phyloP scores from a whole-genome alignment of 495 filamentous ascomycete species.

The Tuber calosporum region DNA sequence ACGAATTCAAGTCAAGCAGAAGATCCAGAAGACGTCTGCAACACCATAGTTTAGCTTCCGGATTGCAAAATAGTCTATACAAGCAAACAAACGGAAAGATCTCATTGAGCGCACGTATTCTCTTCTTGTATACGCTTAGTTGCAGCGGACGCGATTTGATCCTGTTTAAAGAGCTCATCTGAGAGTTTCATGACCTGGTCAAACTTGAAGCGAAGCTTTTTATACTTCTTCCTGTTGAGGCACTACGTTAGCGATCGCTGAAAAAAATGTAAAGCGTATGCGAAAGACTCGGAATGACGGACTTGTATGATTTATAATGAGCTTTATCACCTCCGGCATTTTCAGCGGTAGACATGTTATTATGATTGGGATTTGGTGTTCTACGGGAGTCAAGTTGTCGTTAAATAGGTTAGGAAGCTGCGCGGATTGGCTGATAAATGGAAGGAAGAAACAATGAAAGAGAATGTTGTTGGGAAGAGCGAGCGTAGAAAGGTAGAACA shows the following conservation, averaged over 20 bases:
- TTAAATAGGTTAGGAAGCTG: background rate
- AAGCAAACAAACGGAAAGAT: background rate
- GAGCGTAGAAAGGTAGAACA: background rate
- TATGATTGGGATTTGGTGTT: background rate
- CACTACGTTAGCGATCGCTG: background rate
- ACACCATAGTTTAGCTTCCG: slow-evolving; percentile 28
- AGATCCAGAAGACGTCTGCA: slow-evolving; percentile 70
- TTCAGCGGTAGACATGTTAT: slow-evolving; percentile 26
- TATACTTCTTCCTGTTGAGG: slow-evolving; percentile 74
- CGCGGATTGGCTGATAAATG: background rate
- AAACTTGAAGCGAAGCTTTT: slow-evolving; percentile 81
- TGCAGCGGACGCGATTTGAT: slow-evolving; percentile 66
- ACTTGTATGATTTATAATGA: slow-evolving; percentile 42
- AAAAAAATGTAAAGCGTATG: slow-evolving; percentile 1
- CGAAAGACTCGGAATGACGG: background rate
- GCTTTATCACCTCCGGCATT: slow-evolving; percentile 35
- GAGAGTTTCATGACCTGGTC: slow-evolving; percentile 74
- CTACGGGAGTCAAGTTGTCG: background rate
- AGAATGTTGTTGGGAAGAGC: background rate
- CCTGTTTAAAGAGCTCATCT: slow-evolving; percentile 66
- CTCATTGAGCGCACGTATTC: slow-evolving; percentile 58
- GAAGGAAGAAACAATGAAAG: background rate
- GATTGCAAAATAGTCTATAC: background rate
- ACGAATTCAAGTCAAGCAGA: slow-evolving; percentile 77
- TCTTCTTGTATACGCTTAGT: slow-evolving; percentile 74